Evolutionary conservation across 2,329 filamentous ascomycete genomes (phyloP).

Genomic region (Myrmaecium sp.): DNA sequence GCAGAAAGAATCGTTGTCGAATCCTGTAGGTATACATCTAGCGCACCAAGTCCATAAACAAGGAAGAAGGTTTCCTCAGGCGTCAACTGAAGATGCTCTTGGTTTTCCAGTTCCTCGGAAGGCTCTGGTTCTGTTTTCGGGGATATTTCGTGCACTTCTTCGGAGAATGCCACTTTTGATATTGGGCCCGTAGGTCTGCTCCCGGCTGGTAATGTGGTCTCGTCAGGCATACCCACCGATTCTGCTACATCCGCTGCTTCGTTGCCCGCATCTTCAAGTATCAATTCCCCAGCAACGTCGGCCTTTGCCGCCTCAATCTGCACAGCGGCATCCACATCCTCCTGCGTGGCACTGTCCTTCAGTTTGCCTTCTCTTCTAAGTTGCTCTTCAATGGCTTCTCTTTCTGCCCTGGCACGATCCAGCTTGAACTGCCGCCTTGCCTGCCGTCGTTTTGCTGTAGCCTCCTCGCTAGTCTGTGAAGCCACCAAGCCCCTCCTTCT

Average conservation of each 20-base stretch:
- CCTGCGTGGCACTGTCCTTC: no score
- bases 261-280: no score
- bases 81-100: slow-evolving; percentile 85
- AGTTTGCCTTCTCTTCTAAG: slow-evolving; percentile 36
- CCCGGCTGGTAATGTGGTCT: neutral
- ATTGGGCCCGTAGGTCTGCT: neutral
- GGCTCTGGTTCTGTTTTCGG: no score
- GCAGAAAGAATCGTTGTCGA: slow-evolving; percentile 33
- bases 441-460: slow-evolving; percentile 58
- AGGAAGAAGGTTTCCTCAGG: slow-evolving; percentile 88
- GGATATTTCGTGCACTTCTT: no score
- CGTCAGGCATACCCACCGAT: no score
- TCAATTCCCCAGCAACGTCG: no score
- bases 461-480: slow-evolving; percentile 61
- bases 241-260: no score
- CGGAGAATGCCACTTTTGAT: neutral
- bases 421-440: slow-evolving; percentile 76
- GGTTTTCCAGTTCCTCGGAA: slow-evolving; percentile 33
- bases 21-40: slow-evolving; percentile 37
- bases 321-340: no score
- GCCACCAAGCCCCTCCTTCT: slow-evolving; percentile 48
- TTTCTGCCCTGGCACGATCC: slow-evolving; percentile 75
- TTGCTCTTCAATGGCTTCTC: slow-evolving; percentile 64
- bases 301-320: no score
- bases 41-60: slow-evolving; percentile 58